These are phyloP conservation scores for Pichia terricola DNA, from an alignment of 1,139 yeast species.

Conservation along the genomic window DNA sequence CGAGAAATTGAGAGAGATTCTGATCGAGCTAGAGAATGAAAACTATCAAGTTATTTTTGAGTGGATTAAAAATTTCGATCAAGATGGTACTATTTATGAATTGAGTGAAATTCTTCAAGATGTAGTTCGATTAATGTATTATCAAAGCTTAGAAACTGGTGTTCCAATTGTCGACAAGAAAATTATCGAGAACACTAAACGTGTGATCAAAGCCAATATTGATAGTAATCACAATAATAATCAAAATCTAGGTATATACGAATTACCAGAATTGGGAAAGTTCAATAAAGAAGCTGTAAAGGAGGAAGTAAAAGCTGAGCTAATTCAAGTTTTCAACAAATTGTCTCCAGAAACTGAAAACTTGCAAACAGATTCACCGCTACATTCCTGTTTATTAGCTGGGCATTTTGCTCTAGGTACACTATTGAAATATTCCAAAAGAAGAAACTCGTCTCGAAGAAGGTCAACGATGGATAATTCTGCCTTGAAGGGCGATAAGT, in stretches of 20 bases:
- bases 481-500: neutral
- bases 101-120: conserved; percentile 1
- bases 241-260: neutral
- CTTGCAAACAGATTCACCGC: conserved; percentile 5
- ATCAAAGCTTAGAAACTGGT: conserved; percentile 2
- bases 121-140: conserved; percentile 2
- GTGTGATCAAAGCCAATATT: neutral
- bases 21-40: conserved; percentile 2
- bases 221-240: no score
- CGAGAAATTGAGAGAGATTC: conserved; percentile 23
- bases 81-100: neutral
- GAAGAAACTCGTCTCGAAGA: neutral
- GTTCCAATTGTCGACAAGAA: neutral
- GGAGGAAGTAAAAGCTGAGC: neutral
- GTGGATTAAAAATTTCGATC: conserved; percentile 1
- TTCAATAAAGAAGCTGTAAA: conserved; percentile 4
- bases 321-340: conserved; percentile 3
- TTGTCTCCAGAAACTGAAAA: neutral
- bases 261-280: conserved; percentile 1
- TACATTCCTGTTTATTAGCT: conserved; percentile 3
- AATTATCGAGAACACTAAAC: neutral
- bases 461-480: neutral
- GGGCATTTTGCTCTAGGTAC: conserved; percentile 7
- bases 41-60: conserved; percentile 2
- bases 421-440: conserved; percentile 1